Conservation (phyloP, 31 red algal genomes). For the Endocladia muricata region DNA sequence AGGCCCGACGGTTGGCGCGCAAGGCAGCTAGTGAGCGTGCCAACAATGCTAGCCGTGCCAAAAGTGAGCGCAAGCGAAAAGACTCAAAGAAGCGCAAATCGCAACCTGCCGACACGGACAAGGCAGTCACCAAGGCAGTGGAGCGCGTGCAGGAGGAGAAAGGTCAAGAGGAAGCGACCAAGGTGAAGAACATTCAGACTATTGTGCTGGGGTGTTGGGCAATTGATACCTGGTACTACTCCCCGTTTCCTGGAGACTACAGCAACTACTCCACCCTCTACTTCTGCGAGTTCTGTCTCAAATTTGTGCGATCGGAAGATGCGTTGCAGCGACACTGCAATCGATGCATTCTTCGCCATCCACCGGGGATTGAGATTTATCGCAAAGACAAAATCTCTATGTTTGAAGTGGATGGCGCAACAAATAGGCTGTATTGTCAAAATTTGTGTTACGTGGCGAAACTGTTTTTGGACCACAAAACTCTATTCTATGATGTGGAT, state of each 20-base stretch:
- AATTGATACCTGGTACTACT: constrained; percentile 99
- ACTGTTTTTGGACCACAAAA: constrained; percentile 99
- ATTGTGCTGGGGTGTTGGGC: constrained; percentile 74
- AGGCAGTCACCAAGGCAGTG: neutral
- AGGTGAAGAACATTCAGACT: constrained; percentile 96
- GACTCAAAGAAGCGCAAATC: constrained; percentile 41
- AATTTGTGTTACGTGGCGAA: constrained; percentile 98
- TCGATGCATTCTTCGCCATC: constrained; percentile 65
- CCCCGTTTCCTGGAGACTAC: constrained; percentile 92
- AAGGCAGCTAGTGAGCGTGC: constrained; percentile 68
- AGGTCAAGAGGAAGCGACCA: constrained; percentile 75
- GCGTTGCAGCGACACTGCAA: constrained; percentile 72
- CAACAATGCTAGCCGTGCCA: constrained; percentile 37
- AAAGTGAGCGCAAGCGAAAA: constrained; percentile 38
- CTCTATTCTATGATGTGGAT: constrained; percentile 98
- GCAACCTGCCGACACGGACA: neutral
- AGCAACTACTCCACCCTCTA: constrained; percentile 73
- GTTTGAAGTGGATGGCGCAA: constrained; percentile 95
- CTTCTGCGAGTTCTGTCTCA: constrained; percentile 96
- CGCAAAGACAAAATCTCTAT: constrained; percentile 87
- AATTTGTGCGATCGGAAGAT: constrained; percentile 62
- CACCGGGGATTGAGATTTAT: constrained; percentile 97
- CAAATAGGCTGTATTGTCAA: constrained; percentile 89
- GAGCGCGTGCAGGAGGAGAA: constrained; percentile 32
- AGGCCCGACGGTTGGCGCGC: constrained; percentile 17